Base-by-base conservation (phyloP, 108 stramenopile species). In the Cafeteria roenbergensis region DNA sequence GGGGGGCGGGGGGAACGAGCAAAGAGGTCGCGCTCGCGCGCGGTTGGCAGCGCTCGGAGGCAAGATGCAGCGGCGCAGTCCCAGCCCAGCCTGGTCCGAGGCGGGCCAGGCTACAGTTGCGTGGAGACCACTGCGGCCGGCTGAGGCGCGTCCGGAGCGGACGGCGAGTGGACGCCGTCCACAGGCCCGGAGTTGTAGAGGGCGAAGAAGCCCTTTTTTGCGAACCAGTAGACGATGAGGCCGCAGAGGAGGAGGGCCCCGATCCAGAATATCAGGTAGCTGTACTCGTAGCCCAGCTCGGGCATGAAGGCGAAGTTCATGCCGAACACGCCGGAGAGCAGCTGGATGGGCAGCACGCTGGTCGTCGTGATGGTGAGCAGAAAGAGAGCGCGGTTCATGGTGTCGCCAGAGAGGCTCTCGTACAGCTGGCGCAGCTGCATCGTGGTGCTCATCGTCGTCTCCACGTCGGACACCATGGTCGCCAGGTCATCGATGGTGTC, bases 401-500 rank as follows among this genome's bases (percentile, higher is more conserved):
- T 67, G 20, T 51, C 59, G 29, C 62, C 60, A 27, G 70, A 69
- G 35, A 42, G 55, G 51, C 74, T 71, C 29, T 78, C 73, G 29
- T 66, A 62, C 28, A 67, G 70, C 8, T 42, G 33, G 32, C 73
- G 66, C 28, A 74, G 50, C n/a, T 36, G n/a, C 3, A 63, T 51
- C 29, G 70, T 62, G 27, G 54, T 35, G 53, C 25, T 34, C 36
- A 74, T 62, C 21, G 74, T 36, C 8, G 51, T 29, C 27, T 60
- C 51, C 0, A 78, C 33, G 30, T 74, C 73, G n/a, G 71, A 73
- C 6, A 70, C 64, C 48, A 68, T 52, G 30, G 37, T 57, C 71
- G 71, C 73, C 51, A 78, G 50, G 63, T 78, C 65, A 34, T 78
- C 77, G n/a, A 64, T 65, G 32, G 70, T 73, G 38, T 78, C 73